Evolutionary conservation across 2,329 filamentous ascomycete species (phyloP).

Genomic region (Delphinella strobiligena): DNA sequence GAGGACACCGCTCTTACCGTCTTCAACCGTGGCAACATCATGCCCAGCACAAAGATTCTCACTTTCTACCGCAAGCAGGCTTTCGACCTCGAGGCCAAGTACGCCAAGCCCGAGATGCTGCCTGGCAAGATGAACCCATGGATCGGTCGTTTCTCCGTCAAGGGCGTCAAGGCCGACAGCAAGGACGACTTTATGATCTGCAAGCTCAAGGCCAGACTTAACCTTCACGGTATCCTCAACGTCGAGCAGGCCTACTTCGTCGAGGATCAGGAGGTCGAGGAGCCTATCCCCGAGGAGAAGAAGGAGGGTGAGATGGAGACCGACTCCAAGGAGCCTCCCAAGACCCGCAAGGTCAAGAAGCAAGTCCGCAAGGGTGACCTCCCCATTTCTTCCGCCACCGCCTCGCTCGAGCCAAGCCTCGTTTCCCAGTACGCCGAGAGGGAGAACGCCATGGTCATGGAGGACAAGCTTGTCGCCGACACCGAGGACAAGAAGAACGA

Average conservation of each 20-base stretch:
- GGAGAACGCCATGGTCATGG: constrained; percentile 86
- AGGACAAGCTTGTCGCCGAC: constrained; percentile 96
- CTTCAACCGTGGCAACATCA: constrained; percentile 92
- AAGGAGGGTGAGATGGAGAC: constrained; percentile 63
- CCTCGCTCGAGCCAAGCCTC: constrained; percentile 57
- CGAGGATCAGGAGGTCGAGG: constrained; percentile 94
- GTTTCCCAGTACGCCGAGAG: constrained; percentile 65
- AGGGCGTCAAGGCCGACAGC: constrained; percentile 85
- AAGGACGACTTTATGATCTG: constrained; percentile 99
- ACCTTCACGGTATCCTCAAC: constrained; percentile 91
- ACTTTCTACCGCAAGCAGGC: constrained; percentile 98
- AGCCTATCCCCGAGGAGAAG: constrained; percentile 60
- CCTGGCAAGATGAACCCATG: constrained; percentile 86
- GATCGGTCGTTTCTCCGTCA: constrained; percentile 96
- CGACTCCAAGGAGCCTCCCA: constrained; percentile 37
- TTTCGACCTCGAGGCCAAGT: constrained; percentile 91
- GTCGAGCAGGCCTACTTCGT: constrained; percentile 97
- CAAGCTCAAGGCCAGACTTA: constrained; percentile 96
- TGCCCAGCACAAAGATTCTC: constrained; percentile 97
- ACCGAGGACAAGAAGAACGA: constrained; percentile 99
- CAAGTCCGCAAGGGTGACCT: constrained; percentile 96
- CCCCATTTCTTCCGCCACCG: constrained; percentile 71
- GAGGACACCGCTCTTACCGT: constrained; percentile 96
- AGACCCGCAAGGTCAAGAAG: constrained; percentile 98
- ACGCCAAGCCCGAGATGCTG: constrained; percentile 73